A percentile compares a stretch with the other conserved stretches of the same genome.
phyloP scores from a whole-genome alignment of 805 yeast genomes.

The Yarrowia phangngaensis region DNA sequence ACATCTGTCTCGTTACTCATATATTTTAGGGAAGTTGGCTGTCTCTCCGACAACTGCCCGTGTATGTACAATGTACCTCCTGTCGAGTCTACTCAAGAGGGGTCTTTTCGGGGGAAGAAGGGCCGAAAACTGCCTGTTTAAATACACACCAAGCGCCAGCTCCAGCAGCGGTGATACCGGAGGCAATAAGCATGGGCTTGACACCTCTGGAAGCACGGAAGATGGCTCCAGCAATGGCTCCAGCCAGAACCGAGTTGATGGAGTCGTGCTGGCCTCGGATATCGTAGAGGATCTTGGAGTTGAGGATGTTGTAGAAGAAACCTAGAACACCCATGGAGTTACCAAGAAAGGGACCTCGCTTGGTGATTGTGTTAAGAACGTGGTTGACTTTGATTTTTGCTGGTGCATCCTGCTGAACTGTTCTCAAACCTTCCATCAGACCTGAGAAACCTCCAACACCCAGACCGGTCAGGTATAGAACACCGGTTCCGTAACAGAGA shows the following conservation, averaged over 20 bases:
- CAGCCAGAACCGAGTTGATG: slow-evolving; percentile 76
- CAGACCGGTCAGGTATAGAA: slow-evolving; percentile 76
- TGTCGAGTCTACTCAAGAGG: slow-evolving; percentile 24
- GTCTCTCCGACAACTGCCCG: slow-evolving; percentile 7
- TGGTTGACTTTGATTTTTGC: slow-evolving; percentile 84
- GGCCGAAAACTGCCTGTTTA: slow-evolving; percentile 43
- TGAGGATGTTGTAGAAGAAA: slow-evolving; percentile 77
- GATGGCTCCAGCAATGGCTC: slow-evolving; percentile 87
- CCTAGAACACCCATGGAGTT: slow-evolving; percentile 95
- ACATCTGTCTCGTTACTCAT: slow-evolving; percentile 11
- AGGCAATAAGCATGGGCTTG: slow-evolving; percentile 82
- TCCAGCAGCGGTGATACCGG: slow-evolving; percentile 80
- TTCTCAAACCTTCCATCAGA: slow-evolving; percentile 75
- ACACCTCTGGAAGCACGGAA: slow-evolving; percentile 82
- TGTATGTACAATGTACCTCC: slow-evolving; percentile 25
- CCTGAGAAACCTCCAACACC: slow-evolving; percentile 91
- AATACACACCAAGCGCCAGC: slow-evolving; percentile 91
- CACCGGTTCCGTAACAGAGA: slow-evolving; percentile 95
- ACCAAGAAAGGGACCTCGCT: slow-evolving; percentile 94
- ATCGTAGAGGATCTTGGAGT: slow-evolving; percentile 65
- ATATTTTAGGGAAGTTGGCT: slow-evolving; percentile 4
- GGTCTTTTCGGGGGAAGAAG: slow-evolving; percentile 5
- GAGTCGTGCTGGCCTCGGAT: slow-evolving; percentile 88
- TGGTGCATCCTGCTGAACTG: slow-evolving; percentile 71
- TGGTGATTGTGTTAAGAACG: slow-evolving; percentile 83